Conservation (phyloP, 495 filamentous ascomycete species). For the Hypomontagnella submonticulosa region DNA sequence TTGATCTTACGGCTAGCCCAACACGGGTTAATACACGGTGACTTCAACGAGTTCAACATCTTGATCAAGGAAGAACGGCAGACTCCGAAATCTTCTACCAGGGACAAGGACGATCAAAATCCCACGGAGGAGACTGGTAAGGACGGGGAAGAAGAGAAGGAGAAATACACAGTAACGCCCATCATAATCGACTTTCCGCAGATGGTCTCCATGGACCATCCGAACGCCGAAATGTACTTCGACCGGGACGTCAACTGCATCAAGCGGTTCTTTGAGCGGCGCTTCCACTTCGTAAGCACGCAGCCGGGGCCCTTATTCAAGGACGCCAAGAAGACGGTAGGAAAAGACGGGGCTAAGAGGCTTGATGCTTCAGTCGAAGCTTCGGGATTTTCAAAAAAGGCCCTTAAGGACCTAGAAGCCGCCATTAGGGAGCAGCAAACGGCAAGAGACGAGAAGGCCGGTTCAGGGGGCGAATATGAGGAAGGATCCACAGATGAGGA, state of each 20-base stretch:
- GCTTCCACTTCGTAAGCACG: slow-evolving; percentile 87
- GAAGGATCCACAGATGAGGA: slow-evolving; percentile 45
- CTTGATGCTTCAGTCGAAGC: slow-evolving; percentile 91
- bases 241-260: slow-evolving; percentile 94
- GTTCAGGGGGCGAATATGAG: slow-evolving; percentile 55
- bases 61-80: slow-evolving; percentile 79
- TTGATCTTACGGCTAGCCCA: slow-evolving; percentile 86
- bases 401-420: slow-evolving; percentile 88
- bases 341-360: slow-evolving; percentile 70
- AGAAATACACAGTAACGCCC: slow-evolving; percentile 64
- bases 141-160: slow-evolving; percentile 32
- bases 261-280: slow-evolving; percentile 88
- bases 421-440: slow-evolving; percentile 78
- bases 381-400: slow-evolving; percentile 94
- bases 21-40: slow-evolving; percentile 93
- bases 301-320: slow-evolving; percentile 84
- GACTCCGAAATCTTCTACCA: slow-evolving; percentile 34
- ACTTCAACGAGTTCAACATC: slow-evolving; percentile 99
- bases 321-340: slow-evolving; percentile 81
- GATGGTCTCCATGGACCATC: slow-evolving; percentile 95
- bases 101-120: slow-evolving; percentile 43
- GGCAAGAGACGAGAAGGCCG: slow-evolving; percentile 50
- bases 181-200: slow-evolving; percentile 98
- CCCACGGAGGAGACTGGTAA: not conserved
- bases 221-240: slow-evolving; percentile 94